phyloP scores from a whole-genome alignment of 306 rosid genomes.

The Malus orientalis region DNA sequence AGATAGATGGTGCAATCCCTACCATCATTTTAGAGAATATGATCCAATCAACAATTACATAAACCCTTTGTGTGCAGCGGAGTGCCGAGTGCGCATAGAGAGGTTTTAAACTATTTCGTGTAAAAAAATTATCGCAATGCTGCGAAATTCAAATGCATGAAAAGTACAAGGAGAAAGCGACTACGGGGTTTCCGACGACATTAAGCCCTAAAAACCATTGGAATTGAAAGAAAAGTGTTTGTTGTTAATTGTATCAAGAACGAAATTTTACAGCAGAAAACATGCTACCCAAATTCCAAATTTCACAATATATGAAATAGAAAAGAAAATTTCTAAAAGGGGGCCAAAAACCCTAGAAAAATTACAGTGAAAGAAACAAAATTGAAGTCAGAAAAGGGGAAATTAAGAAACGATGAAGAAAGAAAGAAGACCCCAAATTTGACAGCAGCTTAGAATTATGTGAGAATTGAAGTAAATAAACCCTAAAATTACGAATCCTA shows the following conservation, averaged over 20 bases:
- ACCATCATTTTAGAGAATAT: neutral
- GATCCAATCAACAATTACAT: neutral
- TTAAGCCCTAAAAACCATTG: neutral
- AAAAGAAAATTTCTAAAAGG: neutral
- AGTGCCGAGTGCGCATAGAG: neutral
- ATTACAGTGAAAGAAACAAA: neutral
- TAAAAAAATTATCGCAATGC: no score
- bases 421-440: neutral
- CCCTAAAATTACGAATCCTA: neutral
- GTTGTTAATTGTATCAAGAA: neutral
- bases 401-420: neutral
- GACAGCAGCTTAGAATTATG: neutral
- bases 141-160: neutral
- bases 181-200: neutral
- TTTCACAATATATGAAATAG: neutral
- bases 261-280: neutral
- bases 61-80: neutral
- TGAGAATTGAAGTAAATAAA: neutral
- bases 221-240: neutral
- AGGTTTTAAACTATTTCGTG: neutral
- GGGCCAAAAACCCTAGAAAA: neutral
- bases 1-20: neutral
- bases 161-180: neutral
- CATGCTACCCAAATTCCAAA: neutral
- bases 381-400: neutral